Evolutionary conservation across 2,329 filamentous ascomycete species (phyloP).

Genomic region (Colletotrichum gigasporum): DNA sequence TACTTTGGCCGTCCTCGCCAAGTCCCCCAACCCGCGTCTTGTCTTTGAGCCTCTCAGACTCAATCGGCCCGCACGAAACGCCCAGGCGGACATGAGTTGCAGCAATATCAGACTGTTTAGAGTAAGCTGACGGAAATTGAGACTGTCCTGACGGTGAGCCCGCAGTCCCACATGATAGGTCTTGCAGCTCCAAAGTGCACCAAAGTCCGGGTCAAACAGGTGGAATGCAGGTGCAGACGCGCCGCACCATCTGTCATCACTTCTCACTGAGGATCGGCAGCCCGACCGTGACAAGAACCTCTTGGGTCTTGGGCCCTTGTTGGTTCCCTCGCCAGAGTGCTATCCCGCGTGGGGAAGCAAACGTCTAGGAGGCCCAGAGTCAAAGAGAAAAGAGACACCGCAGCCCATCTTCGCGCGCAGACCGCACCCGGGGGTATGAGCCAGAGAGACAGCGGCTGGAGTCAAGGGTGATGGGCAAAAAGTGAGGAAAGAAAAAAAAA

Average conservation of each 20-base stretch:
- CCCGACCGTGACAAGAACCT: not conserved
- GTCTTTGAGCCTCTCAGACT: slow-evolving; percentile 8
- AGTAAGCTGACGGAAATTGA: slow-evolving; percentile 16
- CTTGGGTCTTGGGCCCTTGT: slow-evolving; percentile 7
- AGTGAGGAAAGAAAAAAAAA: not conserved
- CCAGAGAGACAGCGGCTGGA: slow-evolving; percentile 41
- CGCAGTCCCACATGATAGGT: not conserved
- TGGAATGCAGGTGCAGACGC: not conserved
- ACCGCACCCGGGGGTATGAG: not conserved
- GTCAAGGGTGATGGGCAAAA: not conserved
- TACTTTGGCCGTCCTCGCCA: not conserved
- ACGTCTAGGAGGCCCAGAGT: not conserved
- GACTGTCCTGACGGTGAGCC: slow-evolving; percentile 1
- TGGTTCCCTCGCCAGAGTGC: slow-evolving; percentile 24
- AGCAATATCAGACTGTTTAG: slow-evolving; percentile 9
- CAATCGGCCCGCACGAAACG: slow-evolving; percentile 11
- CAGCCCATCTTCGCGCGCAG: not conserved
- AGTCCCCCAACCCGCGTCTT: too few species aligned
- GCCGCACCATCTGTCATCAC: not conserved
- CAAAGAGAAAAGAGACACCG: slow-evolving; percentile 21
- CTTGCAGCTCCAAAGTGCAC: not conserved
- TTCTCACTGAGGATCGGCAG: not conserved
- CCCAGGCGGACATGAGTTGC: slow-evolving; percentile 1
- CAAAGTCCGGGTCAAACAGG: not conserved
- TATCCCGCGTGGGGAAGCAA: slow-evolving; percentile 9